Base-by-base conservation (phyloP, 2,329 filamentous ascomycete species). In the Botrytis aclada region DNA sequence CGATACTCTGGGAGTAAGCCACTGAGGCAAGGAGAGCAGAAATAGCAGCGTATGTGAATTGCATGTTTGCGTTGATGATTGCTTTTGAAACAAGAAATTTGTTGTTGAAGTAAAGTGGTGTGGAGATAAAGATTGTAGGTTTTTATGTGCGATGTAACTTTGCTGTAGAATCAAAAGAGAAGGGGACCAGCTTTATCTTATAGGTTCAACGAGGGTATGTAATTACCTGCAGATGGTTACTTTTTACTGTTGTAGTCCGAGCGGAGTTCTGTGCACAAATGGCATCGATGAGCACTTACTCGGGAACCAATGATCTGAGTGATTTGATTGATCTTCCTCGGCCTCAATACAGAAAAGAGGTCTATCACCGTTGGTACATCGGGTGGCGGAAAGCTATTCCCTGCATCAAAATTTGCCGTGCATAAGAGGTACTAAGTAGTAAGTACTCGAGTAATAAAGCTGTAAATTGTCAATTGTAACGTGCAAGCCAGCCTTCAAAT, bases 1-100 rank as follows among this genome's bases (percentile, higher is more conserved):
- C 51, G 51, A 78, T 74, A 39, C 74, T 71, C 47, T 80, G 76
- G 32, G 78, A 74, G 63, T 73, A 74, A 69, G 75, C 76, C 51
- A 76, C 71, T 18, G 73, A 39, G 39, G 71, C 76, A 37, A 76
- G 60, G 18, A 74, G n/a, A 32, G 74, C 60, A 41, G 63, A 60
- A 63, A 75, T 25, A 32, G 73, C 63, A 51, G 72, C 61, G 72
- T 67, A 51, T 39, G 72, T 70, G 58, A 77, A 72, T 29, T 74
- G 73, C 77, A 78, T 78, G 25, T 69, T 76, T 62, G 70, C 70
- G 72, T 62, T 62, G 18, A 22, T 7, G 39, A 20, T 69, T 61
- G 43, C 14, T 60, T n/a, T 34, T 61, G 18, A n/a, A 51, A 62
- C 20, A 66, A 60, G 37, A 37, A 54, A 16, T 62, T 16, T 51